A percentile compares a stretch with the other conserved stretches of the same genome.
Conservation (phyloP, 345 rosid genomes). For the Lumnitzera racemosa region DNA sequence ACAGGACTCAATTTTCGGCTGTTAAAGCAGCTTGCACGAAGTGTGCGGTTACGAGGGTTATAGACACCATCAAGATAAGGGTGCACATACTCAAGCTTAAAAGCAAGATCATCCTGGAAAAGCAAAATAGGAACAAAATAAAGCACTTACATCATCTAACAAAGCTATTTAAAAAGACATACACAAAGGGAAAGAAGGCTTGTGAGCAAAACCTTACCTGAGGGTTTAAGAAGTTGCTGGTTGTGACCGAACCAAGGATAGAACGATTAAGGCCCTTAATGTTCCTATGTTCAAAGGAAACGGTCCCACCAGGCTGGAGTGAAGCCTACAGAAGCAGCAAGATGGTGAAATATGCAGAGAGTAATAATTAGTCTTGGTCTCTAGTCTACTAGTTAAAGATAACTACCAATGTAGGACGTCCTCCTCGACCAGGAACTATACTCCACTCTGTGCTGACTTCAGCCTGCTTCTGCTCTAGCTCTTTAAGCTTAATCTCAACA, state of each 20-base stretch:
- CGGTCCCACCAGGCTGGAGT: conserved; percentile 96
- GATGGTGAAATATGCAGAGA: neutral
- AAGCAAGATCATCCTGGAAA: conserved; percentile 91
- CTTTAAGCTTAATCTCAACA: conserved; percentile 97
- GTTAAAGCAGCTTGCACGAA: conserved; percentile 86
- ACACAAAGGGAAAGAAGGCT: neutral
- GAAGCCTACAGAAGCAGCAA: conserved; percentile 49
- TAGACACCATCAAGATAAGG: conserved; percentile 89
- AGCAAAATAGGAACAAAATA: conserved; percentile 3
- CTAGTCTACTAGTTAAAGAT: neutral
- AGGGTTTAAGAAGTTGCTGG: conserved; percentile 92
- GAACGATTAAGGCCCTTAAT: conserved; percentile 89
- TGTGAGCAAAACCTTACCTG: conserved; percentile 40
- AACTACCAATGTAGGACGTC: conserved; percentile 81
- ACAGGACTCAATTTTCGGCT: conserved; percentile 96
- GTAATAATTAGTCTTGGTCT: neutral
- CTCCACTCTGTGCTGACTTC: conserved; percentile 99
- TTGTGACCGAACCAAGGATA: conserved; percentile 87
- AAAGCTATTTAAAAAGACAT: neutral
- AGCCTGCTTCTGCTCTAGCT: conserved; percentile 94
- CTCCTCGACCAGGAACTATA: conserved; percentile 98
- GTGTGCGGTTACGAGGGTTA: conserved; percentile 75
- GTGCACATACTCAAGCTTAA: conserved; percentile 96
- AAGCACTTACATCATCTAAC: neutral
- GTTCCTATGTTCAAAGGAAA: conserved; percentile 92